Evolutionary conservation across 352 stramenopile species (phyloP), one percentile per base, ranked within the genome.

Genomic region (Globisporangium uncinulatum): DNA sequence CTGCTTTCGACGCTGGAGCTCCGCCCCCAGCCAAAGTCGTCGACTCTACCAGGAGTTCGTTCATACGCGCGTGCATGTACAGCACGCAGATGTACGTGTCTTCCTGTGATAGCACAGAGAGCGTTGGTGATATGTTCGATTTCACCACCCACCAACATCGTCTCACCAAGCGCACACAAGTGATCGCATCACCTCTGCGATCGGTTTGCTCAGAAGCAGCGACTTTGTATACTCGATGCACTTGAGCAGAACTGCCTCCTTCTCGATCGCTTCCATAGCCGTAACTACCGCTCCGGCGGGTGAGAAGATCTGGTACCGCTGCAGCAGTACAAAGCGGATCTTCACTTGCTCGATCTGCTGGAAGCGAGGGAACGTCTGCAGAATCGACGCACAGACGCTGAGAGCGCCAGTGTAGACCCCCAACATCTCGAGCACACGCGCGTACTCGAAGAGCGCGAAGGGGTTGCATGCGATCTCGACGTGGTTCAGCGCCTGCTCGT

Each of bases 21-120:
- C 55, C 51, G 6, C 62, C 57, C 10, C 36, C 42, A 21, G 51
- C 46, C 6, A 45, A 36, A 1, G 52, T 63, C 19, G 61, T 73
- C 44, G 66, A 63, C 29, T 65, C 46, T 4, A 54, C 64, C 4
- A 87, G 61, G 32, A 87, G 61, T 47, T 91, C 80, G 45, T 78
- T 82, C 31, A 89, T 54, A 6, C 80, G 73, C 9, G 73, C 63
- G 36, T 87, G 79, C 34, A 86, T 64, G 65, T 91, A 91, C 57
- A 91, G 13, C 10, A 88, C 67, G 15, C 74, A 66, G 31, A 76
- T 19, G 54, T 80, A 73, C 24, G 60, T 63, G 0, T 69, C 61
- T 4, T 61, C 62, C 68, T 79, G 32, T 47, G n/a, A 50, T 20
- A 20, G 14, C 13, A 15, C 20, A 51, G 46, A 24, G 19, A 48